phyloP scores from a whole-genome alignment of 352 stramenopile species.

The Phytophthora meadii region DNA sequence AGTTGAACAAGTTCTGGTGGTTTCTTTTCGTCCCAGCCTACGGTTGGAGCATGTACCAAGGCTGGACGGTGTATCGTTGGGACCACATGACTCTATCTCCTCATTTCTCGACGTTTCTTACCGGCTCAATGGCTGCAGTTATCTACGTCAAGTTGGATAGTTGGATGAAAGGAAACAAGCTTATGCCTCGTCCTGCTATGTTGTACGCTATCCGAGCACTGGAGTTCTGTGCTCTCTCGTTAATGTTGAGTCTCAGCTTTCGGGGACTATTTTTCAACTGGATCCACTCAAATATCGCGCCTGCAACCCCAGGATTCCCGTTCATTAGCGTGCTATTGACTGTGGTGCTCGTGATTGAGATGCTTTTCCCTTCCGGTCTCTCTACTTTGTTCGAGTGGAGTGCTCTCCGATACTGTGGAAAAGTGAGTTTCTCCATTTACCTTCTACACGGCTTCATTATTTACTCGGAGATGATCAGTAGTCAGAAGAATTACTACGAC shows the following conservation, averaged over 20 bases:
- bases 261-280: background rate
- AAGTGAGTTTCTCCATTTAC: background rate
- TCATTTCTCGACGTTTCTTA: conserved; percentile 35
- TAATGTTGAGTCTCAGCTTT: conserved; percentile 39
- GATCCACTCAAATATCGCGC: conserved; percentile 16
- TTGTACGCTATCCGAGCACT: conserved; percentile 16
- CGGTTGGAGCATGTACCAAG: conserved; percentile 24
- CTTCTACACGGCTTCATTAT: background rate
- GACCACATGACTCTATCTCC: conserved; percentile 24
- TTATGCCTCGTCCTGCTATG: conserved; percentile 6
- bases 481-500: background rate
- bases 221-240: conserved; percentile 7
- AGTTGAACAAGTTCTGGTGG: conserved; percentile 28
- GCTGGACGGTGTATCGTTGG: conserved; percentile 18
- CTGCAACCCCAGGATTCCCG: conserved; percentile 10
- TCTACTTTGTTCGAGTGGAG: conserved; percentile 18
- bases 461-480: background rate
- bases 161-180: conserved; percentile 10
- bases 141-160: conserved; percentile 32
- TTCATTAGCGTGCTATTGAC: conserved; percentile 37
- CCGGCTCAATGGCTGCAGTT: conserved; percentile 30
- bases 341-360: conserved; percentile 40
- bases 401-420: background rate
- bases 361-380: conserved; percentile 33
- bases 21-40: conserved; percentile 23